These are phyloP conservation scores for Aspergillus biplanus DNA, from an alignment of 495 filamentous ascomycete species.

Conservation along the genomic window DNA sequence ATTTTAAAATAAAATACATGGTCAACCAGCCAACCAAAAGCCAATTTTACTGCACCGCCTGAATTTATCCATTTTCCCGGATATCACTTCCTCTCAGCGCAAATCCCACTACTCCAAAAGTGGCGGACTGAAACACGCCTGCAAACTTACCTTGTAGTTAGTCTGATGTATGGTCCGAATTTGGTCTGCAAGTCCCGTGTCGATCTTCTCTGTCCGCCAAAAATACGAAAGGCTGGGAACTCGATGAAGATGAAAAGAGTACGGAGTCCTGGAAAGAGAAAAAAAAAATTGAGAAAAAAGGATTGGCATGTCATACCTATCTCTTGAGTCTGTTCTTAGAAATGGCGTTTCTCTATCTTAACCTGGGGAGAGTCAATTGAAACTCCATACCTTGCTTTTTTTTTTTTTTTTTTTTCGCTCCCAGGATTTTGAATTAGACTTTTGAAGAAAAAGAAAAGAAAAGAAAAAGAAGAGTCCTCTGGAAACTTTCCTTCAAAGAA, in stretches of 20 bases:
- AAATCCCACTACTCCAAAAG: conserved; percentile 8
- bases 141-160: neutral
- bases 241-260: too few species aligned
- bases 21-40: neutral
- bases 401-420: too few species aligned
- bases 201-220: conserved; percentile 11
- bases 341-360: too few species aligned
- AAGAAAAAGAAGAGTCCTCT: too few species aligned
- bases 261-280: too few species aligned
- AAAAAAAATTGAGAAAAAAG: too few species aligned
- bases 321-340: too few species aligned
- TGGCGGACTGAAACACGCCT: conserved; percentile 10
- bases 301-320: too few species aligned
- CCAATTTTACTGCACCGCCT: neutral
- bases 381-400: too few species aligned
- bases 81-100: neutral
- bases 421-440: too few species aligned
- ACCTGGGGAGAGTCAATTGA: too few species aligned
- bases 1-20: neutral
- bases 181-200: conserved; percentile 20
- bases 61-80: neutral
- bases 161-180: conserved; percentile 11
- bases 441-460: too few species aligned
- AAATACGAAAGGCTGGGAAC: neutral
- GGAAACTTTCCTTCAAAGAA: neutral